phyloP scores from a whole-genome alignment of 176 grass and related monocot species.

The Hordeum marinum region DNA sequence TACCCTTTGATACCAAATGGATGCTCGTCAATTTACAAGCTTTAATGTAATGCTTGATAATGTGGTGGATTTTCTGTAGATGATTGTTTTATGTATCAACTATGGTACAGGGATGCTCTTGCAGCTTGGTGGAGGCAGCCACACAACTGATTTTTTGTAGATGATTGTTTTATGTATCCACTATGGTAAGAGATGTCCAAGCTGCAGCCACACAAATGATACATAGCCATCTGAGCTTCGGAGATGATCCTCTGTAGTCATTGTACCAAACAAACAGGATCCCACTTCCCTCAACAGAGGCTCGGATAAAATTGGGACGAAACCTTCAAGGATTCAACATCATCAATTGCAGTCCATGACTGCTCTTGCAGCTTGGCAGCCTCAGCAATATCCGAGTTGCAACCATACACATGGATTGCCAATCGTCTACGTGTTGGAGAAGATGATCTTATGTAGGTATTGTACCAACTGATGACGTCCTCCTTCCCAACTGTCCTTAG shows the following conservation, averaged over 20 bases:
- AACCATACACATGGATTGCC: conserved; percentile 78
- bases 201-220: conserved; percentile 6
- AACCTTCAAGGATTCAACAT: conserved; percentile 57
- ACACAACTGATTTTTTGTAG: conserved; percentile 18
- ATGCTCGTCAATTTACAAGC: not conserved
- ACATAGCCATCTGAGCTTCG: conserved; percentile 27
- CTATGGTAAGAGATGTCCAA: not conserved
- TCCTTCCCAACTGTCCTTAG: conserved; percentile 73
- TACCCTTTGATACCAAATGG: not conserved
- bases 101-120: conserved; percentile 23
- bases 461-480: conserved; percentile 73
- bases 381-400: conserved; percentile 56
- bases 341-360: conserved; percentile 58
- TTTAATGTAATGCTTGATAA: not conserved
- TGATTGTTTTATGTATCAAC: conserved; percentile 13
- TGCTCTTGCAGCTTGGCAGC: conserved; percentile 51
- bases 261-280: conserved; percentile 31
- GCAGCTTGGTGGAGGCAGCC: conserved; percentile 29
- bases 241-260: conserved; percentile 31
- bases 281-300: conserved; percentile 49
- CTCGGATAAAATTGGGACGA: conserved; percentile 78
- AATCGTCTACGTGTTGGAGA: conserved; percentile 64
- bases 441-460: conserved; percentile 61
- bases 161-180: conserved; percentile 17
- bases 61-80: conserved; percentile 22